Evolutionary conservation across 192 early-diverging fungal genomes (phyloP).

Genomic region (Phlyctochytrium arcticum): DNA sequence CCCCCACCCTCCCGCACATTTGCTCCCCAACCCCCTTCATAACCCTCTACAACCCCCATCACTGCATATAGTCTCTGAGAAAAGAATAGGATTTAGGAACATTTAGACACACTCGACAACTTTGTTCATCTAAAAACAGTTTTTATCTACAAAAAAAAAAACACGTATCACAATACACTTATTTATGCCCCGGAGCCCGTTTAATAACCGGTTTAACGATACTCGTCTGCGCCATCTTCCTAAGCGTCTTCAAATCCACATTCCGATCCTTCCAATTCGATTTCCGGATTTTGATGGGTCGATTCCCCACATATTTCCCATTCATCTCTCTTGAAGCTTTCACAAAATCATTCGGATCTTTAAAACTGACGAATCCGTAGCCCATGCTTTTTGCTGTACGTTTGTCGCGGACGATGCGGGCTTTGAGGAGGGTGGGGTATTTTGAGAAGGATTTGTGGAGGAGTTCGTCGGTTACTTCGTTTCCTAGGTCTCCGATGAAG

Average conservation of each 20-base stretch:
- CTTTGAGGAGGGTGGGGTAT: constrained; percentile 77
- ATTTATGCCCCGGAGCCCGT: too few species aligned
- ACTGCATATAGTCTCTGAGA: too few species aligned
- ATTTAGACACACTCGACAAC: too few species aligned
- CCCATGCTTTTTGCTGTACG: constrained; percentile 81
- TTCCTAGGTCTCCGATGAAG: constrained; percentile 92
- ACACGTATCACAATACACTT: too few species aligned
- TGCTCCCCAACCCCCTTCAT: too few species aligned
- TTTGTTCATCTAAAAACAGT: too few species aligned
- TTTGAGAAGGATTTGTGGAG: constrained; percentile 77
- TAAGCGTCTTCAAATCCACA: constrained; percentile 59
- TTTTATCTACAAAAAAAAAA: too few species aligned
- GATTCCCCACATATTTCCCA: constrained; percentile 92
- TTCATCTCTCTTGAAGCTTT: constrained; percentile 94
- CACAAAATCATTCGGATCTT: constrained; percentile 86
- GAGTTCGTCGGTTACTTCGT: constrained; percentile 84
- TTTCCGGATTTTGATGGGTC: constrained; percentile 91
- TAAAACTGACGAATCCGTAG: constrained; percentile 93
- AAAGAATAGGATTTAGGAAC: too few species aligned
- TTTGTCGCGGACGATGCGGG: constrained; percentile 83
- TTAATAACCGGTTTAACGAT: constrained; percentile 22
- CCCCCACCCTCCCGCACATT: too few species aligned
- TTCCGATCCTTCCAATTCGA: constrained; percentile 90
- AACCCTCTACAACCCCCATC: too few species aligned
- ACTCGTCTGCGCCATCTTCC: constrained; percentile 15